These are phyloP conservation scores for Pterocarpus santalinus DNA, from an alignment of 306 rosid species.

Conservation along the genomic window DNA sequence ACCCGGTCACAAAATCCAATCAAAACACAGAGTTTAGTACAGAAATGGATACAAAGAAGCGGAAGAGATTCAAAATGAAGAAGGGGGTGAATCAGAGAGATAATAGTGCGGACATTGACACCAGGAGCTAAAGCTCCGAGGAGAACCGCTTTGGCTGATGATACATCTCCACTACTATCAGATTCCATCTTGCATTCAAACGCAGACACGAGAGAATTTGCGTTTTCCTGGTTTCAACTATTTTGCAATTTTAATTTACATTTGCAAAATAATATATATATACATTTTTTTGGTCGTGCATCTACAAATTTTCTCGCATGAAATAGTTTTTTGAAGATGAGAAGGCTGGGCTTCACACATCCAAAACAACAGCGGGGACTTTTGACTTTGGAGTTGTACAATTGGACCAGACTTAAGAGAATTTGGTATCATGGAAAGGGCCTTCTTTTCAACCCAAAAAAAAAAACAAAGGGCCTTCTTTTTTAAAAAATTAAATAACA, in stretches of 20 bases:
- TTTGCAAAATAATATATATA: too few species aligned
- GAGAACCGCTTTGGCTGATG: constrained; percentile 73
- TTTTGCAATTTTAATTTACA: too few species aligned
- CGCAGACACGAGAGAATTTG: not conserved
- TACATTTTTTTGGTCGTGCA: too few species aligned
- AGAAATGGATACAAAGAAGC: too few species aligned
- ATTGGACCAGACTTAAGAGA: not conserved
- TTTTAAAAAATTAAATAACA: too few species aligned
- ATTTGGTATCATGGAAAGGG: too few species aligned
- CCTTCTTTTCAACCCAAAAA: not conserved
- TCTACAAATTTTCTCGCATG: too few species aligned
- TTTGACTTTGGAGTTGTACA: not conserved
- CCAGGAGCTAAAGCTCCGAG: constrained; percentile 87
- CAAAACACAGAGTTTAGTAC: not conserved
- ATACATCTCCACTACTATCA: constrained; percentile 49
- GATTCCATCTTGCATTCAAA: constrained; percentile 53
- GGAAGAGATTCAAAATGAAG: not conserved
- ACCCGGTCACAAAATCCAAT: not conserved
- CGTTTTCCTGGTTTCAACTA: not conserved
- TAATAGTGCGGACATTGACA: constrained; percentile 59
- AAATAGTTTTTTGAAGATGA: too few species aligned
- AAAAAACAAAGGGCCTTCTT: too few species aligned
- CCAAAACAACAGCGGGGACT: not conserved
- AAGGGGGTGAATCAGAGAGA: not conserved
- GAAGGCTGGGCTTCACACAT: too few species aligned